Evolutionary conservation across 2,329 filamentous ascomycete genomes (phyloP), one percentile per base, ranked within the genome.

Genomic region (Calonectria hongkongensis): DNA sequence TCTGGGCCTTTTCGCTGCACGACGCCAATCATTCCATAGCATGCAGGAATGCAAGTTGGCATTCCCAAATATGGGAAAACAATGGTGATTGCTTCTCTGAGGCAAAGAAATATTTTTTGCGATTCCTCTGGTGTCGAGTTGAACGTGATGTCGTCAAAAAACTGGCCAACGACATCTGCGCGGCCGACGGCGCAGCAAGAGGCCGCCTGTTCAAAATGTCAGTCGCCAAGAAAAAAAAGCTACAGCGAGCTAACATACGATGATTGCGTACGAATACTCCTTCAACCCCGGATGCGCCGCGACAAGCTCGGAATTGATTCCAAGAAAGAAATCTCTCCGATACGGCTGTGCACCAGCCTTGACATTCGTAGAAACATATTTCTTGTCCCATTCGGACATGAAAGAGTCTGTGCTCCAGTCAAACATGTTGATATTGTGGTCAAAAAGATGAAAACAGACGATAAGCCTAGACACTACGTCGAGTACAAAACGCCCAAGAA

Each of bases 1-100:
- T 47, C 28, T 3, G 56, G 6, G 7, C 74, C 74, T 58, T 75
- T 75, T 2, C 74, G 66, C 39, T 75, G 56, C 36, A 75, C 70
- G 5, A 75, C 74, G 27, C 74, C 74, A 75, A 75, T 71, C 74
- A 75, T 75, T 36, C 74, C 72, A 33, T 75, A 75, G 28, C 74
- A 75, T n/a, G 74, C 74, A 7, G 74, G 74, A 47, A 75, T 74
- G 2, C 72, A 74, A 1, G 72, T 75, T n/a, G 74, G 74, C 72
- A 75, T 73, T 27, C 74, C 74, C 0, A 75, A 4, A 18, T 75
- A 75, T 43, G 72, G 74, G 7, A 74, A 74, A 0, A 75, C 47
- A 4, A 75, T 75, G 1, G 74, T 75, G 16, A 75, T 75, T 5
- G 72, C 74, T n/a, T 75, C 74, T 63, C 74, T 58, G 0, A 60